Evolutionary conservation across 495 filamentous ascomycete genomes (phyloP).

Genomic region (Poronia punctata): DNA sequence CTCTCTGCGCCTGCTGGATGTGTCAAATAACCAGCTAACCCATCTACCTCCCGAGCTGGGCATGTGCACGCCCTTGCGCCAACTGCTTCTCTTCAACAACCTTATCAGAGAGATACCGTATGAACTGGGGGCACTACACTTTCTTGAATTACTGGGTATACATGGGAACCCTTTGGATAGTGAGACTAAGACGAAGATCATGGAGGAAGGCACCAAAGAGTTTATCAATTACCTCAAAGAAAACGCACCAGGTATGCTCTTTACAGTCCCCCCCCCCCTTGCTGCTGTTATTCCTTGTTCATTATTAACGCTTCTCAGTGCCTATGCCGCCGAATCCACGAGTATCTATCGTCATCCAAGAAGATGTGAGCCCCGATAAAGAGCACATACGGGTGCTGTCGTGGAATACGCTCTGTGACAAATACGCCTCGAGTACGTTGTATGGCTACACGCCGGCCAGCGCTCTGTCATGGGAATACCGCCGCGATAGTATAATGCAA

Average conservation of each 20-base stretch:
- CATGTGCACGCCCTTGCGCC: conserved; percentile 83
- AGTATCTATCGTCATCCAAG: conserved; percentile 40
- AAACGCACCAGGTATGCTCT: conserved; percentile 70
- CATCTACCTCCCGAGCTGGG: conserved; percentile 87
- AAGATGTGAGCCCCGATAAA: conserved; percentile 38
- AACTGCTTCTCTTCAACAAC: conserved; percentile 82
- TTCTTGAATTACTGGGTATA: conserved; percentile 81
- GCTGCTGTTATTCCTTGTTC: background rate
- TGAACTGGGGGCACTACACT: conserved; percentile 81
- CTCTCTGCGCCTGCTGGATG: conserved; percentile 70
- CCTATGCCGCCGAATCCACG: conserved; percentile 57
- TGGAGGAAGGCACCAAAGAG: conserved; percentile 78
- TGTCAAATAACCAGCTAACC: conserved; percentile 77
- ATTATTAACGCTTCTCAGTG: conserved; percentile 37
- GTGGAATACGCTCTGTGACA: conserved; percentile 93
- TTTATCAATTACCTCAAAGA: conserved; percentile 78
- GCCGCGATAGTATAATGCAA: conserved; percentile 68
- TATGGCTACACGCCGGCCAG: conserved; percentile 84
- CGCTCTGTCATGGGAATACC: conserved; percentile 77
- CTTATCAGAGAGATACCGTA: conserved; percentile 70
- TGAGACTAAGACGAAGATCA: conserved; percentile 63
- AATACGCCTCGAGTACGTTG: conserved; percentile 69
- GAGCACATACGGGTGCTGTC: conserved; percentile 69
- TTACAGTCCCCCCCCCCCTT: background rate
- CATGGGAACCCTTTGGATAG: conserved; percentile 82